Evolutionary conservation across 2,329 filamentous ascomycete genomes (phyloP).

Genomic region (Rutstroemia sp.): DNA sequence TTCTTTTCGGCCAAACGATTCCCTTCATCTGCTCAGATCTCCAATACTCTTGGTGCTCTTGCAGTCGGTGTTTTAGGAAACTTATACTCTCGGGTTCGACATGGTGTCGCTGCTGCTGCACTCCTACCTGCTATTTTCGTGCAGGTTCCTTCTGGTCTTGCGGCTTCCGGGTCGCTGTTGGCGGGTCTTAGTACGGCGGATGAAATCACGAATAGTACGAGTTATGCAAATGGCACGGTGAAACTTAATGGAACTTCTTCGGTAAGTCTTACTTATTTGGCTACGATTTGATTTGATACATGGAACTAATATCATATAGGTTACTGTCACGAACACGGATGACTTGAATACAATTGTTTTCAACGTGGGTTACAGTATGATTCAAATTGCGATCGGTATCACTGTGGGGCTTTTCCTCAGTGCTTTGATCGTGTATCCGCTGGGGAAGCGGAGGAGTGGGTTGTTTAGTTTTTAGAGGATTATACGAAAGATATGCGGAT

Average conservation of each 20-base stretch:
- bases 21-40: slow-evolving; percentile 62
- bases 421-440: slow-evolving; percentile 34
- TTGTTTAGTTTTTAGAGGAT: slow-evolving; percentile 33
- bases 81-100: slow-evolving; percentile 56
- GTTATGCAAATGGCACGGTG: slow-evolving; percentile 23
- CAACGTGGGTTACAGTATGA: slow-evolving; percentile 35
- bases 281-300: not conserved
- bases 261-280: slow-evolving; percentile 14
- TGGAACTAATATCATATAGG: slow-evolving; percentile 16
- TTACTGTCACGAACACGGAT: slow-evolving; percentile 14
- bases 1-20: slow-evolving; percentile 64
- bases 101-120: slow-evolving; percentile 68
- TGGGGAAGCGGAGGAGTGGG: slow-evolving; percentile 35
- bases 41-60: slow-evolving; percentile 70
- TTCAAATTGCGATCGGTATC: slow-evolving; percentile 36
- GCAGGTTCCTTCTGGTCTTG: slow-evolving; percentile 56
- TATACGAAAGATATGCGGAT: not conserved
- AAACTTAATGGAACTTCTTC: slow-evolving; percentile 24
- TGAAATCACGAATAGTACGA: slow-evolving; percentile 37
- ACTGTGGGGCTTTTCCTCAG: slow-evolving; percentile 35
- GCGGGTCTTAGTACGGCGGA: slow-evolving; percentile 51
- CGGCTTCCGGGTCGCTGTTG: slow-evolving; percentile 50
- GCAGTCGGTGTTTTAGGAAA: slow-evolving; percentile 72
- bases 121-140: slow-evolving; percentile 84
- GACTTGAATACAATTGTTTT: slow-evolving; percentile 33